phyloP scores from a whole-genome alignment of 2,329 filamentous ascomycete genomes.

The Beauveria caledonica region DNA sequence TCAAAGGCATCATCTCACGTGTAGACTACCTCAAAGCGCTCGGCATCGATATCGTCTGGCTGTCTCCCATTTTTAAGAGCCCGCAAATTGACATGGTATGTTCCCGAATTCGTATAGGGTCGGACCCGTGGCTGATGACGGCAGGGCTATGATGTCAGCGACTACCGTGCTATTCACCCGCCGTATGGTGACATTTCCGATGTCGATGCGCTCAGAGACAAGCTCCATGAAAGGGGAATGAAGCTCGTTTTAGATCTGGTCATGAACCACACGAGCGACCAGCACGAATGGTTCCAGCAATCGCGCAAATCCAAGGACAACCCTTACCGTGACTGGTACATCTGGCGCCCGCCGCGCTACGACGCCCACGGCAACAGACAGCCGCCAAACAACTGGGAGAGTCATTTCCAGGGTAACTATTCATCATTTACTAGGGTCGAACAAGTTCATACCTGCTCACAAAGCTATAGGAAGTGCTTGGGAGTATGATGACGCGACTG shows the following conservation, averaged over 20 bases:
- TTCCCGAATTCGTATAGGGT: neutral
- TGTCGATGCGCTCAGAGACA: constrained; percentile 54
- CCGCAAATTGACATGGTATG: constrained; percentile 56
- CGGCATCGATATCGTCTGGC: constrained; percentile 52
- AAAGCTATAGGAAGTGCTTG: constrained; percentile 30
- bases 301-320: constrained; percentile 45
- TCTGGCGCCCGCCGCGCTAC: constrained; percentile 54
- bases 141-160: constrained; percentile 59
- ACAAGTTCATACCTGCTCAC: neutral
- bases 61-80: constrained; percentile 38
- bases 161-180: constrained; percentile 59
- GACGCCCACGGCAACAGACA: constrained; percentile 48
- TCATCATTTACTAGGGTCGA: neutral
- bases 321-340: constrained; percentile 53
- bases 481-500: constrained; percentile 41
- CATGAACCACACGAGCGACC: constrained; percentile 58
- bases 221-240: constrained; percentile 55
- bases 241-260: constrained; percentile 66
- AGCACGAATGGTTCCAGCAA: constrained; percentile 52
- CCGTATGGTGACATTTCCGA: constrained; percentile 61
- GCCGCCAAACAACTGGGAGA: constrained; percentile 53
- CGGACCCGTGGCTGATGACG: neutral
- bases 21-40: constrained; percentile 47
- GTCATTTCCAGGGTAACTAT: constrained; percentile 27
- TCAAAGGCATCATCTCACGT: constrained; percentile 49